phyloP scores from a whole-genome alignment of 768 basidiomycete species.

The Megacollybia marginata region DNA sequence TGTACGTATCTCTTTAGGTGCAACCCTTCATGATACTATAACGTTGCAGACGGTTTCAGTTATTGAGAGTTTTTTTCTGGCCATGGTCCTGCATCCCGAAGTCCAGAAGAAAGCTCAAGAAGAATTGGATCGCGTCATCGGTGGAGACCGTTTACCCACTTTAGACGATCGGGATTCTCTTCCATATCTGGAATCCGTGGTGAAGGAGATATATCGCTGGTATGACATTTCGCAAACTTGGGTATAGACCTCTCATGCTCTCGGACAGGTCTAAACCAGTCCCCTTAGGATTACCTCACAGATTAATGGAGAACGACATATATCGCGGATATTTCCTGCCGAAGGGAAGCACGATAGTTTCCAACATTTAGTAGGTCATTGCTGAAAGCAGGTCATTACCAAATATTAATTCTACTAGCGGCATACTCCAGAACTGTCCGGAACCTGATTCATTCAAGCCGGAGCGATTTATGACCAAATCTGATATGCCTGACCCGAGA shows the following conservation, averaged over 20 bases:
- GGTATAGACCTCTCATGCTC: neutral
- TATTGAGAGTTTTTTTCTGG: constrained; percentile 41
- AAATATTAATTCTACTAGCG: constrained; percentile 16
- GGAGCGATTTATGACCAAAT: constrained; percentile 37
- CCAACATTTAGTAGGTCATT: constrained; percentile 7
- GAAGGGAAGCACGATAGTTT: constrained; percentile 29
- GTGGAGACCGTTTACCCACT: constrained; percentile 38
- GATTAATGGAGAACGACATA: constrained; percentile 42
- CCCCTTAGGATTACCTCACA: constrained; percentile 45
- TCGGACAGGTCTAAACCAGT: constrained; percentile 32
- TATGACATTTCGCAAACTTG: constrained; percentile 2
- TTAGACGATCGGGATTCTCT: constrained; percentile 34
- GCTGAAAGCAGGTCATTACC: neutral
- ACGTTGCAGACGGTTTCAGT: constrained; percentile 39
- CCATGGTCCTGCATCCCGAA: constrained; percentile 47
- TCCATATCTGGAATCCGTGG: constrained; percentile 39
- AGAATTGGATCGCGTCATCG: constrained; percentile 43
- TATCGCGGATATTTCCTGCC: constrained; percentile 41
- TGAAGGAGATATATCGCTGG: constrained; percentile 42
- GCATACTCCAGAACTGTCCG: constrained; percentile 35
- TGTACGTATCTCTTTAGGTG: constrained; percentile 9
- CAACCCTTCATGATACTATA: neutral
- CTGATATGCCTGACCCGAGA: constrained; percentile 34
- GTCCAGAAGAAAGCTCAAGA: constrained; percentile 40
- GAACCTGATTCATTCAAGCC: constrained; percentile 42